These are phyloP conservation scores for Pleurotus eryngii DNA, from an alignment of 768 basidiomycete genomes.

Conservation along the genomic window DNA sequence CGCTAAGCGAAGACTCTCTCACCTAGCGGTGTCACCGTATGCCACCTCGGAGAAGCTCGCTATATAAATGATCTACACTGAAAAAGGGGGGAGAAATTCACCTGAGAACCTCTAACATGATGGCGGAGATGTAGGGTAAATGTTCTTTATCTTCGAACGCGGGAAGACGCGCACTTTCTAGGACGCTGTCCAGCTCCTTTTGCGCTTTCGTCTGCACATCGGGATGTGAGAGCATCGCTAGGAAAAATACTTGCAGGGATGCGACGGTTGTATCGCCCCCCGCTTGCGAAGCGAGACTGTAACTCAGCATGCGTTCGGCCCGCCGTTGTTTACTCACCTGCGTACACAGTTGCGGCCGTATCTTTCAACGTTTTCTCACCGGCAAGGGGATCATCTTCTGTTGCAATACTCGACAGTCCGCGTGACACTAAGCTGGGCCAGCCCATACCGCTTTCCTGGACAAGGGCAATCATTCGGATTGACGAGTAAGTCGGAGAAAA, in stretches of 20 bases:
- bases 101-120: constrained; percentile 23
- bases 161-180: constrained; percentile 26
- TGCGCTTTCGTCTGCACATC: constrained; percentile 26
- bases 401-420: constrained; percentile 8
- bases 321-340: constrained; percentile 12
- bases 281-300: constrained; percentile 13
- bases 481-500: no score
- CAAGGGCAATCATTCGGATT: constrained; percentile 11
- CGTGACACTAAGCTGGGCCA: no score
- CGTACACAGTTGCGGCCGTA: constrained; percentile 17
- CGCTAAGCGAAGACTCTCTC: no score
- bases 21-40: constrained; percentile 23
- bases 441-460: constrained; percentile 11
- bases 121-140: constrained; percentile 29
- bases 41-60: constrained; percentile 26
- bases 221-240: constrained; percentile 26
- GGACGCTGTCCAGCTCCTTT: constrained; percentile 25
- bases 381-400: constrained; percentile 12
- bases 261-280: constrained; percentile 25
- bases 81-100: constrained; percentile 9
- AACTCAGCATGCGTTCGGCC: background rate
- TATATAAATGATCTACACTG: background rate
- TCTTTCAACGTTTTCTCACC: no score
- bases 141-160: constrained; percentile 21
- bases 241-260: constrained; percentile 18